Evolutionary conservation across 345 rosid species (phyloP), one percentile per base, ranked within the genome.

Genomic region (Lumnitzera littorea): DNA sequence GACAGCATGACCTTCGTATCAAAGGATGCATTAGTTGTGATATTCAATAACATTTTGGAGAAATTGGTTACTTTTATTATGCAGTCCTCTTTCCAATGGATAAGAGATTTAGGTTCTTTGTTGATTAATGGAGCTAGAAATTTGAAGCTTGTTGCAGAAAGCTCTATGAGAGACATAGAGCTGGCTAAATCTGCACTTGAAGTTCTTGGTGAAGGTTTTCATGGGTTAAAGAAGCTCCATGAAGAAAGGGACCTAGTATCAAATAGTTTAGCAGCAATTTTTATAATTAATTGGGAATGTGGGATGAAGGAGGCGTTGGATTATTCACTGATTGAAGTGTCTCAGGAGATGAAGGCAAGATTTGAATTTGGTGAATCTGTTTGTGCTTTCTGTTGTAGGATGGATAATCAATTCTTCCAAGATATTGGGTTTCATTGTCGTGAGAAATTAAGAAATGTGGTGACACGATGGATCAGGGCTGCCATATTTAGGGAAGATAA

Each of bases 211-310:
- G 79, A 85, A 65, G 83, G 84, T 69, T 75, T 86, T 66, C 88
- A 80, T 73, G 70, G 82, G 76, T 75, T 90, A 61, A 71, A 63
- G 63, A 57, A 66, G 63, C 73, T 87, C 51, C 72, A 72, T 68
- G 84, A 85, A 56, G 91, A 84, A 65, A 62, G 56, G 55, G 74
- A 50, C 62, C 74, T 90, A 57, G 71, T 86, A 67, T 71, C 95
- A 70, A 62, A 72, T 60, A 72, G 88, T 70, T 62, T 77, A 62
- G 83, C 91, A 56, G 81, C 82, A 46, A 50, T 85, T 46, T 86
- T 77, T 72, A 71, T 88, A 51, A 82, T 88, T 56, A 68, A 73
- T 67, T 83, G 95, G 90, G 97, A 94, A 74, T 58, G 71, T 54
- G 67, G 77, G 77, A 74, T 87, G 71, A 67, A 56, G 60, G 62